Base-by-base conservation (phyloP, 805 yeast species). In the Yamadazyma ubonensis region DNA sequence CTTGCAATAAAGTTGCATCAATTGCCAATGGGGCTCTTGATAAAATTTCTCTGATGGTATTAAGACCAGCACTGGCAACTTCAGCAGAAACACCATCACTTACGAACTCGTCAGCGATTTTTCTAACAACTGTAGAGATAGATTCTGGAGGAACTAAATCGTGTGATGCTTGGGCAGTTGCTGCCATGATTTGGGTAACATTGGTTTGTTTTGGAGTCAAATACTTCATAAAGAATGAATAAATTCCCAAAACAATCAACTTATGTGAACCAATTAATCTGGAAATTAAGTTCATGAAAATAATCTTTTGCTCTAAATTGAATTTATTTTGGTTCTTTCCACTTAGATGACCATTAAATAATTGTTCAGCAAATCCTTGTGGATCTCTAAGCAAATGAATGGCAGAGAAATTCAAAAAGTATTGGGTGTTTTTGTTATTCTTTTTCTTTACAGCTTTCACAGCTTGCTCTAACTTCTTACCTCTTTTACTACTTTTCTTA, bases 31-130 rank as follows among this genome's bases (percentile, higher is more conserved):
- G 97, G 8, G 95, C 95, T 71, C 99, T 82, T 2, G 96, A 65
- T 48, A 90, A 74, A 43, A 93, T 88, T 64, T 93, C 99, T 52
- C 98, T 75, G 44, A 91, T 91, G 3, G 98, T 86, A 63, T 93
- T 93, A 50, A 93, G 75, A 55, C 99, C 99, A 4, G 98, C 98
- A 38, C 97, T 89, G 4, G 97, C 97, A 39, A 90, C 99, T 65
- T 93, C 96, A 23, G 96, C 81, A 11, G 97, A 89, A 28, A 93
- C 99, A 73, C 99, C 99, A 57, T 93, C 98, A 50, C 96, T 85
- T 18, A 93, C 96, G 55, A 93, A 93, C 65, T 93, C 99, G 64
- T 93, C 95, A 1, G 99, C 98, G 49, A 93, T 81, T 58, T 91
- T 93, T 42, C 96, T 78, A 7, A 93, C 82, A 51, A 93, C 80